phyloP scores from a whole-genome alignment of 2,329 filamentous ascomycete species.

The Ceratocystis albifundus region DNA sequence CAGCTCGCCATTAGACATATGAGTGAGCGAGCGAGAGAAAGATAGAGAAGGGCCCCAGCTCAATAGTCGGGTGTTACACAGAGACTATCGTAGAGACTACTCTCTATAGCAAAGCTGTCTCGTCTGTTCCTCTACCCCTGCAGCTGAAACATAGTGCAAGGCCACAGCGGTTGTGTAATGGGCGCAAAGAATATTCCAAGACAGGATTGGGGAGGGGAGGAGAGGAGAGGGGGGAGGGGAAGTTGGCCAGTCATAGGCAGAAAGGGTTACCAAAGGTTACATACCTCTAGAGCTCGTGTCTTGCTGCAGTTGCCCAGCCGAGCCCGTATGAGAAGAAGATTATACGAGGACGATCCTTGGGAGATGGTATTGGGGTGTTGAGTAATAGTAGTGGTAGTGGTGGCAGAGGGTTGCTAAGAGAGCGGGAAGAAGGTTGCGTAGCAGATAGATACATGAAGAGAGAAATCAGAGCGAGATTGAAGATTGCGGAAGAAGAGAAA shows the following conservation, averaged over 20 bases:
- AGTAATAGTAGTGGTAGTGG: no score
- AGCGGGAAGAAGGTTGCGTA: background rate
- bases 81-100: background rate
- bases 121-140: constrained; percentile 12
- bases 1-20: constrained; percentile 2
- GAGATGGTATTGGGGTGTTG: background rate
- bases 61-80: background rate
- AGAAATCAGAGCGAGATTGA: background rate
- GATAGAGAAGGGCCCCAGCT: background rate
- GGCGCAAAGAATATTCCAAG: constrained; percentile 2
- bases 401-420: background rate
- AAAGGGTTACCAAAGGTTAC: background rate
- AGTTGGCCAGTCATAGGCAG: background rate
- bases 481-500: background rate
- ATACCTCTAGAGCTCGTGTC: constrained; percentile 12
- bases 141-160: constrained; percentile 14
- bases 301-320: constrained; percentile 2
- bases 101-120: background rate
- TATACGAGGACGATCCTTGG: background rate
- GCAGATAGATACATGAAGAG: constrained; percentile 1
- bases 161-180: constrained; percentile 9
- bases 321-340: background rate
- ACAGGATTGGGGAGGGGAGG: background rate
- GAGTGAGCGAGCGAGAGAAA: background rate
- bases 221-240: no score